Conservation (phyloP, 306 rosid genomes). For the Trifolium dubium region DNA sequence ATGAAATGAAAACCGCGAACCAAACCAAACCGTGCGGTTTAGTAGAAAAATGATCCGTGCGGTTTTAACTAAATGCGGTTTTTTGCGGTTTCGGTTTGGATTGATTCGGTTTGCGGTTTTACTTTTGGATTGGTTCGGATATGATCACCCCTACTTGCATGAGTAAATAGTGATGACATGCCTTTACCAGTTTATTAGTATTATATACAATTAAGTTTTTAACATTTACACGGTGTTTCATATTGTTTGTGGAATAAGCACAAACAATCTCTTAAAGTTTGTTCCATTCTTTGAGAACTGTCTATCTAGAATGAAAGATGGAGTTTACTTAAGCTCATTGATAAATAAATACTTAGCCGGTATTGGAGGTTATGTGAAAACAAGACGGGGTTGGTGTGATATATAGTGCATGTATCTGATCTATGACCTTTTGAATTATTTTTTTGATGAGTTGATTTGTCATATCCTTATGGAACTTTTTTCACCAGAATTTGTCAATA, state of each 20-base stretch:
- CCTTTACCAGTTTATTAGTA: conserved; percentile 14
- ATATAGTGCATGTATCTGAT: neutral
- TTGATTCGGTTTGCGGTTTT: no score
- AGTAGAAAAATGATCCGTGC: no score
- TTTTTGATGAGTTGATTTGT: neutral
- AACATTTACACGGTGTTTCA: neutral
- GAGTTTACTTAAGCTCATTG: neutral
- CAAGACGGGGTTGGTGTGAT: neutral
- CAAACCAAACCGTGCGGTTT: no score
- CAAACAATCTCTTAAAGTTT: conserved; percentile 11
- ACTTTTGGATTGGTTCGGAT: no score
- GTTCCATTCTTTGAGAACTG: conserved; percentile 11
- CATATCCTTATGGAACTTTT: conserved; percentile 33
- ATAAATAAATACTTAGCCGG: conserved; percentile 16
- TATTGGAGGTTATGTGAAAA: neutral
- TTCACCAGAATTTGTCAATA: conserved; percentile 36
- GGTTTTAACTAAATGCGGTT: no score
- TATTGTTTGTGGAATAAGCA: neutral
- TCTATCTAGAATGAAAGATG: conserved; percentile 8
- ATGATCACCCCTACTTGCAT: no score
- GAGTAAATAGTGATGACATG: neutral
- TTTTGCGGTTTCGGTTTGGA: no score
- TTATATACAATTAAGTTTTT: conserved; percentile 32
- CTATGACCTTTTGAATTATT: neutral
- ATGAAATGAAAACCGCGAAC: no score